Base-by-base conservation (phyloP, 225 moss, liverwort and hornwort genomes). In the Marchantia paleacea region DNA sequence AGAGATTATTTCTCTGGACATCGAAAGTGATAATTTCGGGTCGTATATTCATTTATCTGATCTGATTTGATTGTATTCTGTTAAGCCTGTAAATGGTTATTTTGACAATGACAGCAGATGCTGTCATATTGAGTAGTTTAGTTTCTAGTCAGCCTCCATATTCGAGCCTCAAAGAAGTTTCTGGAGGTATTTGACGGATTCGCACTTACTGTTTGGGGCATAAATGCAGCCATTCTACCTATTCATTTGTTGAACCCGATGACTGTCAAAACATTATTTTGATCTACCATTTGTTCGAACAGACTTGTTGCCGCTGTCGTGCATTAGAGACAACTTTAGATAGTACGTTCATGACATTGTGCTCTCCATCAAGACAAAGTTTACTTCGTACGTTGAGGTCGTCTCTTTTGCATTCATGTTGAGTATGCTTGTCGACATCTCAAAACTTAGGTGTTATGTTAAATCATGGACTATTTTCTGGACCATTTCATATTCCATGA, bases 61-160 rank as follows among this genome's bases (percentile, higher is more conserved):
- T 73, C 77, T 78, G 81, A 81, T 81, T 83, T 78, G 75, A 76
- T 29, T 83, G 72, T 86, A 83, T 69, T 83, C 67, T 58, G 78
- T 78, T 61, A 62, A 78, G 26, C 74, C 78, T 86, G 71, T 82
- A 83, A 83, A 78, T 86, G 83, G 74, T 71, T 81, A 83, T 86
- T 77, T 81, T 82, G 80, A 80, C 77, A 54, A 55, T 74, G 83
- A 83, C 86, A 86, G 86, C 86, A 83, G 66, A 83, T 78, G 86
- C 83, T 86, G 86, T 83, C 86, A 55, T 58, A 78, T 39, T 83
- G 73, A 80, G 80, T 77, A 83, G 80, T 73, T 48, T 9, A 82
- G 52, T 85, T 82, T 66, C 63, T 72, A 77, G 55, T 72, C 66
- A 54, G 16, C 24, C 72, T 53, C 76, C 68, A 52, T 61, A 82